Percentiles rank a stretch among this genome's conserved stretches.
phyloP scores from a whole-genome alignment of 2,329 filamentous ascomycete genomes.

The Neofusicoccum parvum region DNA sequence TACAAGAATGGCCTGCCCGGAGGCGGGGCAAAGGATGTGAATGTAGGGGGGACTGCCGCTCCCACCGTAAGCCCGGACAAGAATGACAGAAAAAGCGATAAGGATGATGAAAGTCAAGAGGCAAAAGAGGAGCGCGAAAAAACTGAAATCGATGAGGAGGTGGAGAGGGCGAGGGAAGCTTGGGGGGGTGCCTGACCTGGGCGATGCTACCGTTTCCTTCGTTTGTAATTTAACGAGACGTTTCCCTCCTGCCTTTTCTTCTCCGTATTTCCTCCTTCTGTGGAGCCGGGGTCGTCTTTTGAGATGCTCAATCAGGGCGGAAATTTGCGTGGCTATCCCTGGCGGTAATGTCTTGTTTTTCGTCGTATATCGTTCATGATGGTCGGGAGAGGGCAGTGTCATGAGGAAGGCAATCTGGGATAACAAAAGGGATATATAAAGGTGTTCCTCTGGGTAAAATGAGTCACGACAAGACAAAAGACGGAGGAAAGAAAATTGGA shows the following conservation, averaged over 20 bases:
- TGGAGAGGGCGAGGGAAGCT: conserved; percentile 2
- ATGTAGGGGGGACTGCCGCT: background rate
- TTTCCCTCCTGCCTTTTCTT: background rate
- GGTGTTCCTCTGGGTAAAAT: background rate
- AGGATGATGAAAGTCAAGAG: background rate
- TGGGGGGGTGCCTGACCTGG: background rate
- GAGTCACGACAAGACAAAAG: background rate
- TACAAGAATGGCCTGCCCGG: background rate
- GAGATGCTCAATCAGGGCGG: background rate
- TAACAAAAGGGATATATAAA: background rate
- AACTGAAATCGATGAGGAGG: conserved; percentile 8
- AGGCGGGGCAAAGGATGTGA: background rate
- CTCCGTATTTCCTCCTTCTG: background rate
- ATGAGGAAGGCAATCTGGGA: background rate
- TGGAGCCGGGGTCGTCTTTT: background rate
- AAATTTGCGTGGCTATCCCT: background rate
- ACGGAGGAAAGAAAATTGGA: background rate
- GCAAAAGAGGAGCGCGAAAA: background rate
- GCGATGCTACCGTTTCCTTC: background rate
- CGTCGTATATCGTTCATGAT: too few species aligned
- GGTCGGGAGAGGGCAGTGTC: too few species aligned
- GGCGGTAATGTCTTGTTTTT: too few species aligned
- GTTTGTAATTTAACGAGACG: background rate
- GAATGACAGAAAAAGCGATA: background rate
- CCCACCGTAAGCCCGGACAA: background rate